phyloP scores from a whole-genome alignment of 192 early-diverging fungal genomes.

The Linderina pennispora region DNA sequence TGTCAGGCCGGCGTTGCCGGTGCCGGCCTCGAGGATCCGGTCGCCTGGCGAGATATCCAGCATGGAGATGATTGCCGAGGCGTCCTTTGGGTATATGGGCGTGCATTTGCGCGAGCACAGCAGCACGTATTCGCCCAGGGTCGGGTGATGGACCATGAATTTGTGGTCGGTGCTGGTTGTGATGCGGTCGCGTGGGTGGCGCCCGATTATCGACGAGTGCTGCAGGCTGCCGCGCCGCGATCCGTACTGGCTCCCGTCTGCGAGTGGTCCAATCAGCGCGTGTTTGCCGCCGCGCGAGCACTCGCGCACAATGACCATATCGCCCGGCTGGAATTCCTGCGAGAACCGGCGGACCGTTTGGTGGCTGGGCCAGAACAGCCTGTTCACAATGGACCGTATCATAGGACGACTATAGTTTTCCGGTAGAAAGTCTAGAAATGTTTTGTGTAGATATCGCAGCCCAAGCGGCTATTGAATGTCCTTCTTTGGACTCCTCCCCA shows the following conservation, averaged over 20 bases:
- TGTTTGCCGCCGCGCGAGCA: conserved; percentile 10
- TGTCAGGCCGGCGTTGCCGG: conserved; percentile 60
- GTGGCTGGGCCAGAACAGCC: no score
- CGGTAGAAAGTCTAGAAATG: no score
- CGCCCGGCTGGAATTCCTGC: conserved; percentile 17
- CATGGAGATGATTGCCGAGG: conserved; percentile 41
- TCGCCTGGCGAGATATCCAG: conserved; percentile 53
- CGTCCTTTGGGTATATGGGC: conserved; percentile 66
- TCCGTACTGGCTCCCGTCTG: not conserved
- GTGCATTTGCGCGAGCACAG: conserved; percentile 20
- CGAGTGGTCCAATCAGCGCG: conserved; percentile 17
- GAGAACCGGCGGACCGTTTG: no score
- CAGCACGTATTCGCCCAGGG: conserved; percentile 23
- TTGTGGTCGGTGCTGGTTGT: conserved; percentile 1
- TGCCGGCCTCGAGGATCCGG: conserved; percentile 59
- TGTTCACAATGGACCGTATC: no score
- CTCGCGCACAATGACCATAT: conserved; percentile 32
- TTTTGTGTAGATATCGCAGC: no score
- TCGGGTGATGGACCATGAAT: conserved; percentile 34
- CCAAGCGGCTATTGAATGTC: no score
- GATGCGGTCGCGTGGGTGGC: conserved; percentile 10
- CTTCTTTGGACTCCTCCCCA: no score
- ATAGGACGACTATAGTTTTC: no score
- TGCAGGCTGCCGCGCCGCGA: conserved; percentile 12
- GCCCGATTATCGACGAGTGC: conserved; percentile 24